Evolutionary conservation across 352 stramenopile genomes (phyloP), one percentile per base, ranked within the genome.

Genomic region (Saprolegnia diclina): DNA sequence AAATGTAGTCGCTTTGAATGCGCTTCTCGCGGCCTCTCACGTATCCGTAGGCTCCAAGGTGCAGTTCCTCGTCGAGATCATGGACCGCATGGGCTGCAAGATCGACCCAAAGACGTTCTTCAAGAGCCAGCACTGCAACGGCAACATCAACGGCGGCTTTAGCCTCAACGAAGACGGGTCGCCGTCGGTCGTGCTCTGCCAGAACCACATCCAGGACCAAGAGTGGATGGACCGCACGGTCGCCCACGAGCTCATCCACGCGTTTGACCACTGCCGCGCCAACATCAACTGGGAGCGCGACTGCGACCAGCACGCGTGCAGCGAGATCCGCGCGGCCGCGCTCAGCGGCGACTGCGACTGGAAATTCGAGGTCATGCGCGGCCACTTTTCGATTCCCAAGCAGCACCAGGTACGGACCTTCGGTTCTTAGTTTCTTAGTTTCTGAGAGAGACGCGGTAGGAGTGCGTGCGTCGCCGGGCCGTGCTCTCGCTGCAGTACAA

Each of bases 241-340:
- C 61, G 79, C 88, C 22, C 92, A 98, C 68, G 92, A 98, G 75
- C 79, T 98, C 64, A 92, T 98, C 67, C 92, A 98, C 74, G 92
- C 92, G 7, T 97, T 90, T 69, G 92, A 98, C 73, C 86, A 97
- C 76, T 97, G 91, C 77, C 88, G 92, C 62, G 86, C 88, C 69
- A 95, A 97, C 71, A 83, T 97, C 56, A 84, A 98, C 76, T 97
- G 89, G 87, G 52, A 56, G 21, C 85, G 82, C 69, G 96, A 96
- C 77, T 97, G 88, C 77, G 85, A 95, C 71, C 89, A 97, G 69
- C 82, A 96, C 71, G 91, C 92, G 21, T 98, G 92, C 76, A 97
- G 87, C 56, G 92, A 98, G 77, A 72, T 94, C 37, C 82, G 85
- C 19, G 84, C 87, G 19, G 85, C 86, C 44, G 83, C 84, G 55